Base-by-base conservation (phyloP, 1,284 basidiomycete genomes). In the Melampsora americana region DNA sequence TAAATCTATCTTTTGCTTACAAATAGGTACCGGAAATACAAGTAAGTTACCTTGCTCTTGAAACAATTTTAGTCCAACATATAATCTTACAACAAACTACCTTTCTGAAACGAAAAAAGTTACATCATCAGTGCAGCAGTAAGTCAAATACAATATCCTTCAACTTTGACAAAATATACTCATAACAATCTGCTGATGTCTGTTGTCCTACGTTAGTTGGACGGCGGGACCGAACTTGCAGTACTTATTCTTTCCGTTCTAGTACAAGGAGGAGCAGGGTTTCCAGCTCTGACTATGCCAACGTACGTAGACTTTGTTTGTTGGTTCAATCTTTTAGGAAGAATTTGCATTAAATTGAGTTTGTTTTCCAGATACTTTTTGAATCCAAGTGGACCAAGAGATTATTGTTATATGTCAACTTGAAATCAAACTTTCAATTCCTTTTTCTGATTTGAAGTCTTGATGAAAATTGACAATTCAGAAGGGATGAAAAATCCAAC, bases 51-150 rank as follows among this genome's bases (percentile, higher is more conserved):
- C 26, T 39, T 5, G 4, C 9, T 56, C 0, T 28, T 14, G 3
- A 28, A 35, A 68, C 12, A 18, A 60, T 44, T 39, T 4, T 35
- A 50, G 16, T 65, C 5, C 32, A 12, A 12, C 4, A 32, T 53
- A 35, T 44, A 44, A 1, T 14, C 42, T 44, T 44, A 44, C 42
- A 11, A 11, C 9, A 14, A 44, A 23, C 14, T 23, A 56, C 28
- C 28, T 56, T 56, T 56, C n/a, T 6, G n/a, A 23, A 11, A 28
- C n/a, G 53, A 16, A 9, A 23, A 56, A 12, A 74, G 72, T 42
- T 74, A 74, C 53, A 61, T 67, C 16, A 53, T 74, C n/a, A 66
- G 72, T 67, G 72, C 72, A 18, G 72, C 64, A 66, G 70, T 73
- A 66, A n/a, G 70, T 73, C 46, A 50, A 53, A 53, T 20, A 2